Conservation (phyloP, 2,329 filamentous ascomycete species). For the Emericellopsis atlantica region DNA sequence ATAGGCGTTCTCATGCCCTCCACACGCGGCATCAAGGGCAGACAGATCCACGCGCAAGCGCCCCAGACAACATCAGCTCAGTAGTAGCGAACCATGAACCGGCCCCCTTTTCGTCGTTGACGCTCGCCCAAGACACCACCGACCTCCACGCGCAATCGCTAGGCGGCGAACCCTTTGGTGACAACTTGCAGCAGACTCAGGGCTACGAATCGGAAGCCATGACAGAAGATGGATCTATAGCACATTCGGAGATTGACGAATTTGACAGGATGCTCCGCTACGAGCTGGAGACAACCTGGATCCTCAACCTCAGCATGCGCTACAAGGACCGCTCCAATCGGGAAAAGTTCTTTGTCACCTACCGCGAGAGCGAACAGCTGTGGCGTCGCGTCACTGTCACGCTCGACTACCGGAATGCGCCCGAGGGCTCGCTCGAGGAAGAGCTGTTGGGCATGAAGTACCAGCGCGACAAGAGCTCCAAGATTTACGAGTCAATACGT, state of each 20-base stretch:
- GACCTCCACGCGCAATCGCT: background rate
- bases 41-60: background rate
- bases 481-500: slow-evolving; percentile 89
- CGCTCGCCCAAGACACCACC: background rate
- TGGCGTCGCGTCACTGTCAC: slow-evolving; percentile 90
- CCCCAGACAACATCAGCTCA: background rate
- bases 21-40: background rate
- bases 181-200: background rate
- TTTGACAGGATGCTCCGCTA: slow-evolving; percentile 50
- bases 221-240: background rate
- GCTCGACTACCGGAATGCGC: slow-evolving; percentile 76
- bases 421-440: slow-evolving; percentile 70
- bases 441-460: slow-evolving; percentile 67
- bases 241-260: background rate
- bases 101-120: background rate
- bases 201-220: background rate
- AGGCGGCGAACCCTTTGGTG: background rate
- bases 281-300: slow-evolving; percentile 83
- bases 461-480: slow-evolving; percentile 83
- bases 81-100: background rate
- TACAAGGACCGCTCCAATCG: slow-evolving; percentile 85
- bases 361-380: slow-evolving; percentile 62
- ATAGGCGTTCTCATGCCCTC: slow-evolving; percentile 28
- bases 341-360: slow-evolving; percentile 98
- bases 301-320: slow-evolving; percentile 95